Percentiles rank a stretch among this genome's conserved stretches.
Conservation (phyloP, 2,329 filamentous ascomycete genomes). For the Akanthomyces uredinophilus region DNA sequence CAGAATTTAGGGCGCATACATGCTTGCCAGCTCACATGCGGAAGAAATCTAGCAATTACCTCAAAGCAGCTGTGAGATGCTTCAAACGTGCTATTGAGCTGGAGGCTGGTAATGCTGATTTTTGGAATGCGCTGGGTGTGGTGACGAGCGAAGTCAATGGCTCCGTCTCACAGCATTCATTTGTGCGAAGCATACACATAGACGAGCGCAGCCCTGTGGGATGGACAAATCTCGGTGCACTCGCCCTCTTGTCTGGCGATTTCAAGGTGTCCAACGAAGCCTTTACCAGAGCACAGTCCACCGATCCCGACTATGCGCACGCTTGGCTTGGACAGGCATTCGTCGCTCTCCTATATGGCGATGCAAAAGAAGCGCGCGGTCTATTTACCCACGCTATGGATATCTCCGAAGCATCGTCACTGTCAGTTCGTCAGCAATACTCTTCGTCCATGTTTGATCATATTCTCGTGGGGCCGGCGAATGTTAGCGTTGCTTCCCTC, state of each 20-base stretch:
- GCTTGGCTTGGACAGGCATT: conserved; percentile 94
- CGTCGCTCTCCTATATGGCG: conserved; percentile 71
- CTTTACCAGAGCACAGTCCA: conserved; percentile 86
- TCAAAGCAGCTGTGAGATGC: conserved; percentile 77
- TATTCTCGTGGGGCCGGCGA: conserved; percentile 54
- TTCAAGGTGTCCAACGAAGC: conserved; percentile 80
- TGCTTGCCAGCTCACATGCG: conserved; percentile 51
- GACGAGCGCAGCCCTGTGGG: conserved; percentile 80
- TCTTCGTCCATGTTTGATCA: conserved; percentile 78
- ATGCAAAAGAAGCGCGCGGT: conserved; percentile 69
- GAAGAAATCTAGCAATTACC: conserved; percentile 60
- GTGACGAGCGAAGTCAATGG: conserved; percentile 83
- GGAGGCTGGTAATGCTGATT: conserved; percentile 88
- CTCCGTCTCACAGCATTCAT: conserved; percentile 85
- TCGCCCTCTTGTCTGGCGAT: conserved; percentile 83
- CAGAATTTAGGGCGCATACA: conserved; percentile 75
- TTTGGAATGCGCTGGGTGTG: conserved; percentile 94
- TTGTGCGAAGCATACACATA: conserved; percentile 85
- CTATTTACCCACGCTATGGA: conserved; percentile 94
- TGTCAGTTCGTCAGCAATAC: conserved; percentile 73
- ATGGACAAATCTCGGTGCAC: conserved; percentile 86
- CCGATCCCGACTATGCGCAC: conserved; percentile 87
- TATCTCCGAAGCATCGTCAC: conserved; percentile 72
- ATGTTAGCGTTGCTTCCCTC: conserved; percentile 53
- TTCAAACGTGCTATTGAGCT: conserved; percentile 96